Percentiles rank a stretch among this genome's conserved stretches.
Evolutionary conservation across 805 yeast genomes (phyloP).

Genomic region (Monosporozyma siamensis): DNA sequence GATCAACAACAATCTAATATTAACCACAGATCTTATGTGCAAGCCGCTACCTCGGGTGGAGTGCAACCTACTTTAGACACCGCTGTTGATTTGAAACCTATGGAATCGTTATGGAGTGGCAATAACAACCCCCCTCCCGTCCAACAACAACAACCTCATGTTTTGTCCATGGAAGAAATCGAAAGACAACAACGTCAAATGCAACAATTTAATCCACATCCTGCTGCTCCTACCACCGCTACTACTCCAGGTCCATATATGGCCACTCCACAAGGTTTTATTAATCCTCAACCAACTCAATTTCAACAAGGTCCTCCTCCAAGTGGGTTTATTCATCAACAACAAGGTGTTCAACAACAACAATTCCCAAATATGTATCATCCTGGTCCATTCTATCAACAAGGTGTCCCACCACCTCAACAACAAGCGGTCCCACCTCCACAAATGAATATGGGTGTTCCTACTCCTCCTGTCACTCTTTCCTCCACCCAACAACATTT

Average conservation of each 20-base stretch:
- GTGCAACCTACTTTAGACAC: slow-evolving; percentile 11
- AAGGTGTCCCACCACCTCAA: slow-evolving; percentile 14
- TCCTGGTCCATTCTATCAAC: slow-evolving; percentile 7
- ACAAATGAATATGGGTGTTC: not conserved
- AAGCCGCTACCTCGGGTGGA: slow-evolving; percentile 23
- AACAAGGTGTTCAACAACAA: slow-evolving; percentile 7
- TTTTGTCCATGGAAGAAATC: slow-evolving; percentile 71
- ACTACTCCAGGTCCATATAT: not conserved
- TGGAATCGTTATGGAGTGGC: slow-evolving; percentile 58
- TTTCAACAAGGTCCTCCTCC: slow-evolving; percentile 10
- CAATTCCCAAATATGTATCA: slow-evolving; percentile 10
- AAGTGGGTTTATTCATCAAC: slow-evolving; percentile 9
- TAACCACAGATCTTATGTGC: slow-evolving; percentile 19
- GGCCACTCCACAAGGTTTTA: slow-evolving; percentile 11
- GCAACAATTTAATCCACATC: not conserved
- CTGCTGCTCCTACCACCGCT: not conserved
- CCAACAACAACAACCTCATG: slow-evolving; percentile 13
- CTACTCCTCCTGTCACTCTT: not conserved
- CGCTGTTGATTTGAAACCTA: slow-evolving; percentile 43
- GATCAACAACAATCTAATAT: not conserved
- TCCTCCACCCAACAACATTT: no score
- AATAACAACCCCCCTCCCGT: not conserved
- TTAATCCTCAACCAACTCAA: not conserved
- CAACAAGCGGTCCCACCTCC: slow-evolving; percentile 9
- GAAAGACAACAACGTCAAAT: slow-evolving; percentile 44